Evolutionary conservation across 148 eudicot species (phyloP).

Genomic region (Cornus suecica): DNA sequence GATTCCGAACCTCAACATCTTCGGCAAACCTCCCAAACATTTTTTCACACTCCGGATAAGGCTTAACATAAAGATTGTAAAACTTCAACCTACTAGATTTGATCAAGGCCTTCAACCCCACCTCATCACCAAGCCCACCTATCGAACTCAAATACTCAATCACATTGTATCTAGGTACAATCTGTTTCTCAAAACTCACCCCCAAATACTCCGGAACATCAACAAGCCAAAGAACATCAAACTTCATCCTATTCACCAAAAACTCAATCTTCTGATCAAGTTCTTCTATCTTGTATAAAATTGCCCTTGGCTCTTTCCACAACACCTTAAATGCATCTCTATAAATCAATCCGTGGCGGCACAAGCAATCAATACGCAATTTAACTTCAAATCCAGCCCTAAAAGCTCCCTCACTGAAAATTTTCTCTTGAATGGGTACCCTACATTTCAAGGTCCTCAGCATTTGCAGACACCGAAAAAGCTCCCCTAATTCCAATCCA

Average conservation of each 20-base stretch:
- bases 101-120: conserved; percentile 61
- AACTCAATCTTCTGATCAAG: conserved; percentile 73
- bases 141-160: conserved; percentile 72
- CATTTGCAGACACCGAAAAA: conserved; percentile 57
- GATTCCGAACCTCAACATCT: conserved; percentile 31
- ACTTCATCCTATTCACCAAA: conserved; percentile 53
- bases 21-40: conserved; percentile 62
- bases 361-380: conserved; percentile 60
- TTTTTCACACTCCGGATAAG: conserved; percentile 87
- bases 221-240: conserved; percentile 52
- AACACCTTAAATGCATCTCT: conserved; percentile 74
- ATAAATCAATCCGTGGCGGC: conserved; percentile 58
- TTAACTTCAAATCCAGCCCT: conserved; percentile 72
- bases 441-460: conserved; percentile 64
- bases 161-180: conserved; percentile 78
- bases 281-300: conserved; percentile 54
- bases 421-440: conserved; percentile 45
- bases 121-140: conserved; percentile 76
- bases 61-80: conserved; percentile 86
- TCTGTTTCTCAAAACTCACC: conserved; percentile 80
- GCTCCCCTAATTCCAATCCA: conserved; percentile 67
- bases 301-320: conserved; percentile 74
- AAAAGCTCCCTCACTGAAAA: conserved; percentile 56
- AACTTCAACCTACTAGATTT: conserved; percentile 69
- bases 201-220: conserved; percentile 89